Conservation (phyloP, 169 alveolate genomes). For the Fabrea salina region DNA sequence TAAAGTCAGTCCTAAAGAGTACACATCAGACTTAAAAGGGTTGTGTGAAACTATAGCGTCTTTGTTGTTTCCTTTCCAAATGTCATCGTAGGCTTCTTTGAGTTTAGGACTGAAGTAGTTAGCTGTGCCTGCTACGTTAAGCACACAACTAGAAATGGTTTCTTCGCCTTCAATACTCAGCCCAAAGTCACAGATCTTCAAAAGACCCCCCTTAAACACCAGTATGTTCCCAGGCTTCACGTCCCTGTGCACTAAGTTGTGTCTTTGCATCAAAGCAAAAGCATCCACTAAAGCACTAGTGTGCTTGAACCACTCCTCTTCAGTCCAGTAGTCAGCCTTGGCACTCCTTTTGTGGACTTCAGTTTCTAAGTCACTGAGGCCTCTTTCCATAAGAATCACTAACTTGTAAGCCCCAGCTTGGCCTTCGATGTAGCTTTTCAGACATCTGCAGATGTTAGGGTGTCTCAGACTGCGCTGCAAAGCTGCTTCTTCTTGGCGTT, state of each 20-base stretch:
- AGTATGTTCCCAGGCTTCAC: slow-evolving; percentile 12
- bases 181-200: slow-evolving; percentile 23
- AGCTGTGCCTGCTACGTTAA: slow-evolving; percentile 6
- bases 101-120: slow-evolving; percentile 26
- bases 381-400: slow-evolving; percentile 22
- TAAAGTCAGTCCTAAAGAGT: slow-evolving; percentile 67
- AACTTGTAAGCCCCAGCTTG: neutral
- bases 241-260: slow-evolving; percentile 12
- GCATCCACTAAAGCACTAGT: neutral
- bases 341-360: neutral
- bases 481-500: slow-evolving; percentile 26
- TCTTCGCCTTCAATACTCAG: neutral
- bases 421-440: neutral
- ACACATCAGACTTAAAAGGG: slow-evolving; percentile 77
- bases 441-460: slow-evolving; percentile 14
- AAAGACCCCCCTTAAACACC: neutral
- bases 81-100: neutral
- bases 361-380: neutral
- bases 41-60: slow-evolving; percentile 52
- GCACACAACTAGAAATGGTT: neutral
- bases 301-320: neutral
- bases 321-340: neutral
- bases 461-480: slow-evolving; percentile 2
- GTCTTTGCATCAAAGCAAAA: slow-evolving; percentile 21
- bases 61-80: neutral